phyloP scores from a whole-genome alignment of 441 rosid genomes.

The Flueggea neowawraea region DNA sequence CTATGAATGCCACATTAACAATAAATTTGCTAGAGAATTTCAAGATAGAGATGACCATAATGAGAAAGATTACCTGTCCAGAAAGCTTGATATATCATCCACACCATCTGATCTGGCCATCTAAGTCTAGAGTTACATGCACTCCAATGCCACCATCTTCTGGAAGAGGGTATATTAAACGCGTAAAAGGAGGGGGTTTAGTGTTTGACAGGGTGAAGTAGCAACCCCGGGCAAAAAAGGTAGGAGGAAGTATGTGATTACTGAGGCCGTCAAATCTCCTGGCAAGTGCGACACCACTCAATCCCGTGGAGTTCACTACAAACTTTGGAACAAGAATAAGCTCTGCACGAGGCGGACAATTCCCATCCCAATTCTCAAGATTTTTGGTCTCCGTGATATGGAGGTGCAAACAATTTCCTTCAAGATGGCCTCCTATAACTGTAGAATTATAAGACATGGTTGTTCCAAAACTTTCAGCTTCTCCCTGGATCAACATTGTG shows the following conservation, averaged over 20 bases:
- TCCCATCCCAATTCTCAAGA: slow-evolving; percentile 39
- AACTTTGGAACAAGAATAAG: slow-evolving; percentile 62
- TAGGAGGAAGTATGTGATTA: slow-evolving; percentile 39
- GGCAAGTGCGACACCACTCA: slow-evolving; percentile 66
- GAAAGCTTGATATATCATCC: slow-evolving; percentile 66
- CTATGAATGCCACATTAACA: neutral
- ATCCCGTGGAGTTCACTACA: slow-evolving; percentile 81
- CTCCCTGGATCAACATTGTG: slow-evolving; percentile 63
- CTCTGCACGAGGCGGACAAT: slow-evolving; percentile 31
- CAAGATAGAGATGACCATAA: neutral
- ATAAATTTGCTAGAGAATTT: neutral
- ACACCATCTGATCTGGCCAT: slow-evolving; percentile 57
- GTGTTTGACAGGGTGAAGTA: slow-evolving; percentile 62
- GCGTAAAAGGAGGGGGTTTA: slow-evolving; percentile 51
- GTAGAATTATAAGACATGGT: slow-evolving; percentile 72
- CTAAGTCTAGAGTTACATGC: slow-evolving; percentile 87
- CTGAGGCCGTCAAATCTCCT: slow-evolving; percentile 55
- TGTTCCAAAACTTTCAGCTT: slow-evolving; percentile 64
- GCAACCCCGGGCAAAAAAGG: slow-evolving; percentile 80
- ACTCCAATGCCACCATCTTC: slow-evolving; percentile 95
- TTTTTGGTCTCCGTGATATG: slow-evolving; percentile 43
- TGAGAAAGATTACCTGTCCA: slow-evolving; percentile 47
- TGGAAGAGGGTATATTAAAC: slow-evolving; percentile 79
- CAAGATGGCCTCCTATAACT: slow-evolving; percentile 59
- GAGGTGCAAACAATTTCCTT: slow-evolving; percentile 49